These are phyloP conservation scores for Bryoglossum gracile DNA, from an alignment of 495 filamentous ascomycete species.

Conservation along the genomic window DNA sequence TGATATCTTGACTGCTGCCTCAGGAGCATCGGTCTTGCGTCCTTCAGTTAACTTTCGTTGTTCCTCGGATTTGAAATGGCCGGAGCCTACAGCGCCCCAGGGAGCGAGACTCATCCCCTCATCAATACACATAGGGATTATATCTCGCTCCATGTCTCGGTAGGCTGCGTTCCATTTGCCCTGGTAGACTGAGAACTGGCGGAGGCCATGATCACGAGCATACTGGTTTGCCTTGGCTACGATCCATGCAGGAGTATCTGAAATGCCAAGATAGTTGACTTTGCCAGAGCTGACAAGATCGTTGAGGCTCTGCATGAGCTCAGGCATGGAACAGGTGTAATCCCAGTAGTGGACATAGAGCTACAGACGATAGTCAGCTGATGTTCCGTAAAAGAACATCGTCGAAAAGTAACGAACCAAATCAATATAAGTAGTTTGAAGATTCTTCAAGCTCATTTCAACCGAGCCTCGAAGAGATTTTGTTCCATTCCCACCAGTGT, in stretches of 20 bases:
- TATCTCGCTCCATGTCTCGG: conserved; percentile 50
- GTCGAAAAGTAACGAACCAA: conserved; percentile 54
- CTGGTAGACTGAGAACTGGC: conserved; percentile 58
- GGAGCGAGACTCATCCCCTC: conserved; percentile 55
- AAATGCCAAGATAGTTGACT: conserved; percentile 57
- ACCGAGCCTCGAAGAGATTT: conserved; percentile 50
- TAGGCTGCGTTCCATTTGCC: conserved; percentile 51
- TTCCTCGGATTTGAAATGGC: conserved; percentile 43
- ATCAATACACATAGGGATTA: conserved; percentile 46
- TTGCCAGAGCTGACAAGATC: conserved; percentile 50
- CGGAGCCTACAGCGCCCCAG: conserved; percentile 47
- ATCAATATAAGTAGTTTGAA: conserved; percentile 60
- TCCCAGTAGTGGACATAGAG: conserved; percentile 56
- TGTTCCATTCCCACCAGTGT: conserved; percentile 48
- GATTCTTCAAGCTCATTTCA: conserved; percentile 47
- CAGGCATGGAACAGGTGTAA: conserved; percentile 50
- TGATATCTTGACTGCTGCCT: conserved; percentile 34
- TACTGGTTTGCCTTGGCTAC: conserved; percentile 53
- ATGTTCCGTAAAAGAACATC: conserved; percentile 5
- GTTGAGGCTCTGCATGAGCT: conserved; percentile 54
- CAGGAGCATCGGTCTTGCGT: conserved; percentile 28
- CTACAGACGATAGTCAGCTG: neutral
- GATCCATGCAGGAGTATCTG: conserved; percentile 57
- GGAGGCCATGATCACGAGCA: conserved; percentile 51
- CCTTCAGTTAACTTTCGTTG: conserved; percentile 32